Conservation (phyloP, 2,329 filamentous ascomycete species). For the Arthroderma sp. region DNA sequence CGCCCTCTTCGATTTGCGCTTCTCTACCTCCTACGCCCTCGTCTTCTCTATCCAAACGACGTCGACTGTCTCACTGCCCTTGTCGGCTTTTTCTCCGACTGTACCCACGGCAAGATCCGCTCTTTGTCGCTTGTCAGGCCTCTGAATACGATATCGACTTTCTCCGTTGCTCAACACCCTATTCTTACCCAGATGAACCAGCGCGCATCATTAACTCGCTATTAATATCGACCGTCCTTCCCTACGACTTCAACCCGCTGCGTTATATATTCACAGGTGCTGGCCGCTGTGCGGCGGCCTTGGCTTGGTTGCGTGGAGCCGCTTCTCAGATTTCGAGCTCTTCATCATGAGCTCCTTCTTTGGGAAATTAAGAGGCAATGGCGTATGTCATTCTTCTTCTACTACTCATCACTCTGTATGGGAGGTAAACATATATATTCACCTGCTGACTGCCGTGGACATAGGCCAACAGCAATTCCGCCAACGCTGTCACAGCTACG, state of each 20-base stretch:
- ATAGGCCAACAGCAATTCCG: conserved; percentile 34
- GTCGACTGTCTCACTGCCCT: not conserved
- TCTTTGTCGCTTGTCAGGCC: conserved; percentile 4
- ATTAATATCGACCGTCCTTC: not conserved
- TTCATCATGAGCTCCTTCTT: conserved; percentile 30
- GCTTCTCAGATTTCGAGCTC: conserved; percentile 1
- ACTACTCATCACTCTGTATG: conserved; percentile 14
- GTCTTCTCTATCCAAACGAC: not conserved
- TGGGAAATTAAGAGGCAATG: conserved; percentile 30
- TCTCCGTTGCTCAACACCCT: not conserved
- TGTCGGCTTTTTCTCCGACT: conserved; percentile 14
- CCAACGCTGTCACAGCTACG: conserved; percentile 35
- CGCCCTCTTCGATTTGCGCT: not conserved
- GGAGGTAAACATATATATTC: not conserved
- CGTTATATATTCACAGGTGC: not conserved
- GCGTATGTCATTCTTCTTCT: conserved; percentile 20
- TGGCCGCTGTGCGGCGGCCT: conserved; percentile 15
- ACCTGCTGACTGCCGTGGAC: not conserved
- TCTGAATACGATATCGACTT: not conserved
- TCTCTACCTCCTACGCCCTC: not conserved
- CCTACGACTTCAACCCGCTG: not conserved
- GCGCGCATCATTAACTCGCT: not conserved
- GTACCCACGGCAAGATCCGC: conserved; percentile 6
- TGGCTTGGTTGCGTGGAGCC: conserved; percentile 9
- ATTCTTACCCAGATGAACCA: not conserved